Conservation (phyloP, 1,139 yeast species). For the Pichiaceae sp. region DNA sequence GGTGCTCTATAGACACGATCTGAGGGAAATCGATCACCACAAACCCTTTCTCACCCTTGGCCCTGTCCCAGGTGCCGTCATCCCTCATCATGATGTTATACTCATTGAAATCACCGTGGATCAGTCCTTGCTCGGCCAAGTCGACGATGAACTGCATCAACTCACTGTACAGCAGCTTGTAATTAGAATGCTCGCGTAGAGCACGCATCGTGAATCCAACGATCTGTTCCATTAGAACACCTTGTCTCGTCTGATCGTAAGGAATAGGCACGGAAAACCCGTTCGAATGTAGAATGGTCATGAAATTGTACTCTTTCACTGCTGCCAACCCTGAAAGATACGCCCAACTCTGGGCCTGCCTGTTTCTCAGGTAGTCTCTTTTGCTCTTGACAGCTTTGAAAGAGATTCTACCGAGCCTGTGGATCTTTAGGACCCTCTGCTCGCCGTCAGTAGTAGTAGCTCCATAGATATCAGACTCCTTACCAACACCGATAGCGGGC, state of each 20-base stretch:
- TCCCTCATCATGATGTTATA: constrained; percentile 80
- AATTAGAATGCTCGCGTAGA: constrained; percentile 57
- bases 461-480: constrained; percentile 92
- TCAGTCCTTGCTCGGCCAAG: constrained; percentile 79
- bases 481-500: constrained; percentile 89
- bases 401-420: constrained; percentile 88
- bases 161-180: constrained; percentile 67
- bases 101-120: constrained; percentile 96
- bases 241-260: constrained; percentile 82
- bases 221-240: constrained; percentile 86
- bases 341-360: constrained; percentile 75
- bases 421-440: constrained; percentile 75
- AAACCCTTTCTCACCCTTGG: constrained; percentile 45
- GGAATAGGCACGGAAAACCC: constrained; percentile 88
- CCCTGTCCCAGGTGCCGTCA: constrained; percentile 33
- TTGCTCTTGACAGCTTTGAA: constrained; percentile 88
- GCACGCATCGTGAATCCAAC: constrained; percentile 87
- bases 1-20: constrained; percentile 87
- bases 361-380: constrained; percentile 76
- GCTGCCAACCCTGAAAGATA: constrained; percentile 86
- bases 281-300: constrained; percentile 63
- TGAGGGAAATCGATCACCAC: constrained; percentile 97
- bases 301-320: constrained; percentile 80
- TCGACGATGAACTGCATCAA: constrained; percentile 81
- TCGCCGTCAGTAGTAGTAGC: constrained; percentile 63